These are phyloP conservation scores for Neolecta irregularis DNA, from an alignment of 1,139 yeast species.

Conservation along the genomic window DNA sequence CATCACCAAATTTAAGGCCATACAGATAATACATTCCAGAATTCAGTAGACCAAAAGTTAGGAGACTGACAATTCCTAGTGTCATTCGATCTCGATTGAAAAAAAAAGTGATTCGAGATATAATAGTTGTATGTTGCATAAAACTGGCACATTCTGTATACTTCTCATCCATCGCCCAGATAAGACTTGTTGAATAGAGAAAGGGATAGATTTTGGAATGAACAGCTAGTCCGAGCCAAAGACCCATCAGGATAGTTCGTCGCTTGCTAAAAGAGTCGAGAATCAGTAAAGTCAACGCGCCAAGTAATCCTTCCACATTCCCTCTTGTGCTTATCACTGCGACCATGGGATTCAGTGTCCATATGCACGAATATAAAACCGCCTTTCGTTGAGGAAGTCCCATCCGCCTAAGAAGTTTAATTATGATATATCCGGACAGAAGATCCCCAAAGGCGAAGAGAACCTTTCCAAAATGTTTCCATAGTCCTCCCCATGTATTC, in stretches of 20 bases:
- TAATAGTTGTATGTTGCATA: too few species aligned
- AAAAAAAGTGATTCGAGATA: slow-evolving; percentile 1
- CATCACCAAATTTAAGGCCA: slow-evolving; percentile 6
- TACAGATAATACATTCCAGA: slow-evolving; percentile 11
- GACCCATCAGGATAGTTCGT: slow-evolving; percentile 37
- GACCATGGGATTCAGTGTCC: slow-evolving; percentile 94
- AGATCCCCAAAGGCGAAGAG: slow-evolving; percentile 66
- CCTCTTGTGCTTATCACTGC: slow-evolving; percentile 87
- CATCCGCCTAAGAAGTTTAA: slow-evolving; percentile 29
- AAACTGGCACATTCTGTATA: slow-evolving; percentile 45
- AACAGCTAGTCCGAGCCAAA: slow-evolving; percentile 55
- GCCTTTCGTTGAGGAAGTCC: slow-evolving; percentile 25
- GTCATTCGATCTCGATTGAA: slow-evolving; percentile 6
- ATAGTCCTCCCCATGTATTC: slow-evolving; percentile 28
- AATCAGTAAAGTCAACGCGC: slow-evolving; percentile 55
- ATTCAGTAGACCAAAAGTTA: slow-evolving; percentile 7
- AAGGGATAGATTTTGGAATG: slow-evolving; percentile 89
- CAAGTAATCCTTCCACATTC: slow-evolving; percentile 76
- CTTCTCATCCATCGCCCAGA: slow-evolving; percentile 30
- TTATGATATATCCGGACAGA: slow-evolving; percentile 57
- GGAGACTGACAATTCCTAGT: too few species aligned
- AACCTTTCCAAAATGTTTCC: slow-evolving; percentile 59
- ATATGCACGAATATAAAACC: slow-evolving; percentile 38
- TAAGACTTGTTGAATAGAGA: slow-evolving; percentile 52
- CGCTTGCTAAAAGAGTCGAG: slow-evolving; percentile 33